phyloP scores from a whole-genome alignment of 768 basidiomycete genomes.

The Botryobasidium botryosum region DNA sequence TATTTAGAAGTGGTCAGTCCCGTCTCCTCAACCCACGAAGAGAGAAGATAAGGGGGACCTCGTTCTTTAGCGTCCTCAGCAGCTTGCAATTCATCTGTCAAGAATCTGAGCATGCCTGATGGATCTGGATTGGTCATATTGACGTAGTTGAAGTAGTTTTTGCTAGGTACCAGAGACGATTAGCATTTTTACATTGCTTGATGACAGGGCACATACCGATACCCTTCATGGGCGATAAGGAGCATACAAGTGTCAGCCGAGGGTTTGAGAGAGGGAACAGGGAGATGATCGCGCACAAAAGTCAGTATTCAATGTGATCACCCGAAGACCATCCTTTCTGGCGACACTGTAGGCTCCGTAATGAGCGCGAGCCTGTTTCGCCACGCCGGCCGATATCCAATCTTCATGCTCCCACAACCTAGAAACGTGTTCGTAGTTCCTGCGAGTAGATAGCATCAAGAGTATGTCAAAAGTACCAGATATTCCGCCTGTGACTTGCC shows the following conservation, averaged over 20 bases:
- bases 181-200: too few relatives aligned
- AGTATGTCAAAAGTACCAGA: too few relatives aligned
- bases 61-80: constrained; percentile 63
- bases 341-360: constrained; percentile 59
- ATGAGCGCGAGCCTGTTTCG: constrained; percentile 42
- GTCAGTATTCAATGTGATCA: constrained; percentile 68
- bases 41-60: constrained; percentile 24
- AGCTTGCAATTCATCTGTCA: constrained; percentile 62
- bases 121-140: constrained; percentile 51
- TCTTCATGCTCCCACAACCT: constrained; percentile 50
- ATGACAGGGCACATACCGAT: too few relatives aligned
- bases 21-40: neutral
- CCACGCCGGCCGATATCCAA: constrained; percentile 46
- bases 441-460: too few relatives aligned
- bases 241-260: too few relatives aligned
- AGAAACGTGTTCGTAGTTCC: constrained; percentile 63
- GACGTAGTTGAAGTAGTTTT: constrained; percentile 69
- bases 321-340: constrained; percentile 43
- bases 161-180: too few relatives aligned
- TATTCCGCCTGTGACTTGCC: too few relatives aligned
- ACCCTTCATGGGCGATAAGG: too few relatives aligned
- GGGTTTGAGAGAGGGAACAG: constrained; percentile 18
- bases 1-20: constrained; percentile 10
- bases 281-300: too few relatives aligned
- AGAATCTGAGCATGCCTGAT: constrained; percentile 60